Conservation (phyloP, 352 stramenopile species). For the Globisporangium orthogonon region DNA sequence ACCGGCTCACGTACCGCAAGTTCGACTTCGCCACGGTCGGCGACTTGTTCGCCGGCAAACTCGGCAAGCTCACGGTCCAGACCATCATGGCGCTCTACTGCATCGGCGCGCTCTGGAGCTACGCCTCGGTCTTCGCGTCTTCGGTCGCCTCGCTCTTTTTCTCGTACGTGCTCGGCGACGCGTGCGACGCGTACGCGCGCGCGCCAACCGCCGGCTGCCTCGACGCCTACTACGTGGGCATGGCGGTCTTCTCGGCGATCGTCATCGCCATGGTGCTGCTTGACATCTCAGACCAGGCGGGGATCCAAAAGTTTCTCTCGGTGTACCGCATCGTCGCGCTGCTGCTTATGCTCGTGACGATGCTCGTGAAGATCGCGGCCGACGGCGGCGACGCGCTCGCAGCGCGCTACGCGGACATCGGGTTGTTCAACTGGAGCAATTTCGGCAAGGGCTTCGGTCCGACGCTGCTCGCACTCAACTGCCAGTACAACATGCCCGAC, state of each 20-base stretch:
- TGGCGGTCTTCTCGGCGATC: slow-evolving; percentile 67
- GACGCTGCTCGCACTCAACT: slow-evolving; percentile 81
- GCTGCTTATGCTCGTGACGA: slow-evolving; percentile 69
- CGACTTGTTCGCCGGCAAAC: slow-evolving; percentile 77
- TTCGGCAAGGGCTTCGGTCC: slow-evolving; percentile 80
- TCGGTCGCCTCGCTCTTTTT: slow-evolving; percentile 79
- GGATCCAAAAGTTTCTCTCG: slow-evolving; percentile 79
- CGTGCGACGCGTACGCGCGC: slow-evolving; percentile 62
- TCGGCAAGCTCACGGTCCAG: slow-evolving; percentile 61
- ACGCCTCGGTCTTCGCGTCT: slow-evolving; percentile 84
- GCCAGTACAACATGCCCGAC: slow-evolving; percentile 86
- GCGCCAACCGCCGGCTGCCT: slow-evolving; percentile 40
- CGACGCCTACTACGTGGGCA: slow-evolving; percentile 68
- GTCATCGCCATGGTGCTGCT: slow-evolving; percentile 80
- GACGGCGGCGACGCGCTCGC: slow-evolving; percentile 42
- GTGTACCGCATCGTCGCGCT: slow-evolving; percentile 77
- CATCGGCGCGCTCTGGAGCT: slow-evolving; percentile 76
- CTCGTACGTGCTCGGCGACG: slow-evolving; percentile 51
- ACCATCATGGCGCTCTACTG: slow-evolving; percentile 70
- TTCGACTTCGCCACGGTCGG: slow-evolving; percentile 80
- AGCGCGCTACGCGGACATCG: slow-evolving; percentile 37
- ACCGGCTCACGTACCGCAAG: slow-evolving; percentile 82
- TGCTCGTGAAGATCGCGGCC: slow-evolving; percentile 59
- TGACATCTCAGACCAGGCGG: slow-evolving; percentile 77
- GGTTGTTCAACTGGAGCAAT: slow-evolving; percentile 68